Base-by-base conservation (phyloP, 164 flowering plant genomes). In the Platanus orientalis region DNA sequence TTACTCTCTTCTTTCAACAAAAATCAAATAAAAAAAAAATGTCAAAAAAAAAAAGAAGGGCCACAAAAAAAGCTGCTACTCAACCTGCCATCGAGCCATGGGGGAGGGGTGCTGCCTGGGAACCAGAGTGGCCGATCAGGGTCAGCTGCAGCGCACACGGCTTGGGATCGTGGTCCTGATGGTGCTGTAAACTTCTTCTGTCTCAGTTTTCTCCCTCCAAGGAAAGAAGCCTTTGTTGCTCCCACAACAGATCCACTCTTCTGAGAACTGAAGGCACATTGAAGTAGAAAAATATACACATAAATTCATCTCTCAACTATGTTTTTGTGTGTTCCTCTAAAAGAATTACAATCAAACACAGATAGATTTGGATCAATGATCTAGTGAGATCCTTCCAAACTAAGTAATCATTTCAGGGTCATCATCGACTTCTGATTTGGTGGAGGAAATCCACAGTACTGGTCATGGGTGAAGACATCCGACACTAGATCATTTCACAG, bases 71-170 rank as follows among this genome's bases (percentile, higher is more conserved):
- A n/a, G n/a, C n/a, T n/a, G n/a, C n/a, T n/a, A 61, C 34, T 25
- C 12, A 27, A 89, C 96, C 96, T 90, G 79, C 98, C 98, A 67
- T 93, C 97, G 47, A 93, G 98, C 98, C 98, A 93, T 65, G 79
- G 76, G 55, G 98, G 98, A 76, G 98, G 98, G 54, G 81, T 75
- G 88, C 95, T 94, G 65, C 98, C 97, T 14, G 98, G 97, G 83
- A 94, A 94, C 98, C 98, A 93, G n/a, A 93, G 65, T 14, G 98
- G 98, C 40, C 98, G 78, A 3, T 90, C 85, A 0, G 88, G 79
- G 17, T 83, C 87, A 44, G 87, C 82, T 1, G 77, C 91, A 4
- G 82, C 83, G 21, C 79, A 71, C 7, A 87, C 88, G 0, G 81
- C 23, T 19, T 61, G 53, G 2, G 81, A 69, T 62, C 83, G 53